Conservation (phyloP, 2,329 filamentous ascomycete genomes). For the Aspergillus cejpii region DNA sequence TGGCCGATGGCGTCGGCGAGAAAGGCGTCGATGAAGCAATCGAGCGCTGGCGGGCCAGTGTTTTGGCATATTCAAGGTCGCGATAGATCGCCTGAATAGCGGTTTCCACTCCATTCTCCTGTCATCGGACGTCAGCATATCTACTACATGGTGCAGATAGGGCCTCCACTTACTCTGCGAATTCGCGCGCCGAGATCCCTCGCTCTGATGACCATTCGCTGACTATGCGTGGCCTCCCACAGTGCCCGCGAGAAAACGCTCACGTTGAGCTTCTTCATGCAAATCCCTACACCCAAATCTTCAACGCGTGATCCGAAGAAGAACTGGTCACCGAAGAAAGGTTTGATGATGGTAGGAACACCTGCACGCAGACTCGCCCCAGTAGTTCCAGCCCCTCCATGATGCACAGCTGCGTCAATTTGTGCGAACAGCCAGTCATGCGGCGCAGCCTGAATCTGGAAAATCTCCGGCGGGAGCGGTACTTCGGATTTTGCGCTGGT, state of each 20-base stretch:
- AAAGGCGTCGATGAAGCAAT: constrained; percentile 33
- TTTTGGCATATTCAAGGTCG: constrained; percentile 86
- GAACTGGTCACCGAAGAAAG: constrained; percentile 97
- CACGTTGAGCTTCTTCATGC: constrained; percentile 83
- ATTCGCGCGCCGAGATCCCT: constrained; percentile 77
- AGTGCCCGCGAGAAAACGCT: constrained; percentile 75
- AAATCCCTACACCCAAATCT: constrained; percentile 86
- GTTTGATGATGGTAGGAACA: constrained; percentile 87
- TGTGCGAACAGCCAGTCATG: constrained; percentile 96
- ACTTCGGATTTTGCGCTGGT: constrained; percentile 57
- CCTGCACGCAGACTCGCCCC: constrained; percentile 87
- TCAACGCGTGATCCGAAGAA: constrained; percentile 90
- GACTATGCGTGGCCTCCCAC: constrained; percentile 84
- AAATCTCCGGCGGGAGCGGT: constrained; percentile 69
- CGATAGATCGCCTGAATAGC: constrained; percentile 92
- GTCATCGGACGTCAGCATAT: constrained; percentile 20
- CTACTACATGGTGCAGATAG: not conserved
- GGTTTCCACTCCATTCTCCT: constrained; percentile 85
- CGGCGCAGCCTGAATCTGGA: constrained; percentile 81
- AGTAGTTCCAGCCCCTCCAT: constrained; percentile 90
- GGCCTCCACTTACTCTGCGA: constrained; percentile 57
- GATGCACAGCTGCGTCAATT: constrained; percentile 89
- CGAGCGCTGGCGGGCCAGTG: constrained; percentile 62
- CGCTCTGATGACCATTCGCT: constrained; percentile 87
- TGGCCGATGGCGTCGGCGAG: constrained; percentile 30